These are phyloP conservation scores for Pezicula carpinea DNA, from an alignment of 2,329 filamentous ascomycete genomes.

Conservation along the genomic window DNA sequence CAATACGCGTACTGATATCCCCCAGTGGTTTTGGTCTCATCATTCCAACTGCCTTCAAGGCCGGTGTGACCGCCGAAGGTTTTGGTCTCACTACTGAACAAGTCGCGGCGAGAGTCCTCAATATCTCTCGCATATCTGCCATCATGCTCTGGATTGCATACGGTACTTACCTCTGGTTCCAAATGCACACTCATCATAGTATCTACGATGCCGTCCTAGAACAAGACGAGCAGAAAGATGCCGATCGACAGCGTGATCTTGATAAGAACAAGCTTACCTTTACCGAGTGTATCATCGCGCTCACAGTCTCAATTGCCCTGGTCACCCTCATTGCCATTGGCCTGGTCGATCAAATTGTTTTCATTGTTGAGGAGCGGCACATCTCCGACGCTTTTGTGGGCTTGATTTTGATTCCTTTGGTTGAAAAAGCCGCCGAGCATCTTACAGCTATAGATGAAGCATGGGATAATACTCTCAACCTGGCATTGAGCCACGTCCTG, in stretches of 20 bases:
- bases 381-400: constrained; percentile 58
- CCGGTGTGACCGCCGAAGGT: constrained; percentile 34
- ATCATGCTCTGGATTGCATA: constrained; percentile 69
- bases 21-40: constrained; percentile 44
- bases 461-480: constrained; percentile 69
- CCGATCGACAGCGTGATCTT: constrained; percentile 56
- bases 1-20: constrained; percentile 6
- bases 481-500: constrained; percentile 2
- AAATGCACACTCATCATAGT: constrained; percentile 70
- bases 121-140: constrained; percentile 66
- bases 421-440: constrained; percentile 85
- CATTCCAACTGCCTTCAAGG: constrained; percentile 41
- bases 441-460: constrained; percentile 81
- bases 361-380: constrained; percentile 46
- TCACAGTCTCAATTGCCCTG: constrained; percentile 59
- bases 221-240: constrained; percentile 62
- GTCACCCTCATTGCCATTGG: constrained; percentile 72
- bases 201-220: constrained; percentile 73
- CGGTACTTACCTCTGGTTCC: constrained; percentile 63
- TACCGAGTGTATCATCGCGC: constrained; percentile 64
- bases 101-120: constrained; percentile 49
- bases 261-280: constrained; percentile 67
- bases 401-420: constrained; percentile 73
- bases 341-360: constrained; percentile 67
- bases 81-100: constrained; percentile 29